Percentiles rank a stretch among this genome's conserved stretches.
These are phyloP conservation scores for Microthlaspi erraticum DNA, from an alignment of 345 rosid species.

Conservation along the genomic window DNA sequence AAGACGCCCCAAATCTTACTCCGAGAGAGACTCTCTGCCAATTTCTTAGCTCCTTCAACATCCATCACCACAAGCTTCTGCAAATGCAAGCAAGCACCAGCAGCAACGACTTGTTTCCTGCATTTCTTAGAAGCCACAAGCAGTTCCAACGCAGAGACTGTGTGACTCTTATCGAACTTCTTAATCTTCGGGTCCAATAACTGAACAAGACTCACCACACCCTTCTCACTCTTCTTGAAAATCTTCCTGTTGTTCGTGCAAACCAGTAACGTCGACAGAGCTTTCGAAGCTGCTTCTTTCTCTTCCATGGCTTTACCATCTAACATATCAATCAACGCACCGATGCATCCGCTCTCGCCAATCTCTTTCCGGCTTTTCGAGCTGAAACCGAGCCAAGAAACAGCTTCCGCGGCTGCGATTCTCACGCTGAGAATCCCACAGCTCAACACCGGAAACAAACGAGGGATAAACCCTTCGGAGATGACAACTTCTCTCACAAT, in stretches of 20 bases:
- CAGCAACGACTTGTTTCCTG: constrained; percentile 75
- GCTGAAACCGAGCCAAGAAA: constrained; percentile 57
- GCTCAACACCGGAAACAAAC: constrained; percentile 57
- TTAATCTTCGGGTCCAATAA: constrained; percentile 65
- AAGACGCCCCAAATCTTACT: constrained; percentile 91
- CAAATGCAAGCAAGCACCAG: constrained; percentile 73
- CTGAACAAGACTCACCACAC: constrained; percentile 61
- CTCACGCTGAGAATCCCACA: constrained; percentile 75
- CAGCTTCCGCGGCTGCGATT: constrained; percentile 73
- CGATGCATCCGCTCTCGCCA: constrained; percentile 68
- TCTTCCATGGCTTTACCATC: constrained; percentile 89
- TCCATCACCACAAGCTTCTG: constrained; percentile 80
- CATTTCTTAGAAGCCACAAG: constrained; percentile 73
- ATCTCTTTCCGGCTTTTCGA: constrained; percentile 68
- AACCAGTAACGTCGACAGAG: constrained; percentile 58
- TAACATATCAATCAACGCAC: constrained; percentile 67
- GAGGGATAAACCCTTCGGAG: constrained; percentile 62
- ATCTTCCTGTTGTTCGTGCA: constrained; percentile 58
- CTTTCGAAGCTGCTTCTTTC: constrained; percentile 83
- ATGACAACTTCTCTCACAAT: constrained; percentile 67
- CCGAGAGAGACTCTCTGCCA: constrained; percentile 63
- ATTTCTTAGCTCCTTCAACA: constrained; percentile 83
- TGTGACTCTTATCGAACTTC: constrained; percentile 67
- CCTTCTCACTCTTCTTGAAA: constrained; percentile 64
- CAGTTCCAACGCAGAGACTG: constrained; percentile 60